These are phyloP conservation scores for Linnemannia exigua DNA, from an alignment of 192 early-diverging fungal genomes.

Conservation along the genomic window DNA sequence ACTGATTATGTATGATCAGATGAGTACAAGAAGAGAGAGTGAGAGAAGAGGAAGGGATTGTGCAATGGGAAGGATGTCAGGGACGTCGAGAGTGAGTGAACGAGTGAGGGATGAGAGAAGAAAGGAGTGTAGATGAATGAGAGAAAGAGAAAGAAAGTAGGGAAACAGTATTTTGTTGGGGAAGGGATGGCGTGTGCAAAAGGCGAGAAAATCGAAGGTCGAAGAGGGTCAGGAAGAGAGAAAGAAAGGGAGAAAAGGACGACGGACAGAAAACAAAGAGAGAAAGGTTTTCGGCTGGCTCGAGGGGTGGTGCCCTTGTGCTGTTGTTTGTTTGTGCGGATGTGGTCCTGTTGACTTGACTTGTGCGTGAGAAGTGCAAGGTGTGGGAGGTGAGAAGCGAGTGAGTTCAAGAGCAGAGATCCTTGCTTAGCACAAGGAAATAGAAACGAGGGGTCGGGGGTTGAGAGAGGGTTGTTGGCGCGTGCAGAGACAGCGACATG, in stretches of 20 bases:
- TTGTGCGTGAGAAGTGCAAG: background rate
- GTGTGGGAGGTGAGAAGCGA: background rate
- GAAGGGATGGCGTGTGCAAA: background rate
- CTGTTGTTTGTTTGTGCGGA: background rate
- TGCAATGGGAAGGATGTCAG: background rate
- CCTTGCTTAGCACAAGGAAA: background rate
- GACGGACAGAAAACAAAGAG: background rate
- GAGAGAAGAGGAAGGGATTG: background rate
- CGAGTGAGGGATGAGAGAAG: background rate
- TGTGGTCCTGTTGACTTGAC: background rate
- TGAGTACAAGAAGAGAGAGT: background rate
- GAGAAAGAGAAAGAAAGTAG: background rate
- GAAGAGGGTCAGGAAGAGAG: background rate
- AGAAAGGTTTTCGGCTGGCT: conserved; percentile 4
- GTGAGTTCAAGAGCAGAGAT: background rate
- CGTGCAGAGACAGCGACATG: background rate
- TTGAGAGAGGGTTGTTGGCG: conserved; percentile 1
- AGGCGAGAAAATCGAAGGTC: background rate
- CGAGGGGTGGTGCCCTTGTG: background rate
- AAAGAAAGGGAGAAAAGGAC: background rate
- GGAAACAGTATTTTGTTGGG: background rate
- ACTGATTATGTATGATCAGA: background rate
- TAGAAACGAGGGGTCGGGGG: background rate
- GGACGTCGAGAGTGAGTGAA: background rate
- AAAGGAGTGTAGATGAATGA: background rate